A percentile compares a stretch with the other conserved stretches of the same genome.
phyloP scores from a whole-genome alignment of 1,284 basidiomycete species.

The Ceratobasidium sp. region DNA sequence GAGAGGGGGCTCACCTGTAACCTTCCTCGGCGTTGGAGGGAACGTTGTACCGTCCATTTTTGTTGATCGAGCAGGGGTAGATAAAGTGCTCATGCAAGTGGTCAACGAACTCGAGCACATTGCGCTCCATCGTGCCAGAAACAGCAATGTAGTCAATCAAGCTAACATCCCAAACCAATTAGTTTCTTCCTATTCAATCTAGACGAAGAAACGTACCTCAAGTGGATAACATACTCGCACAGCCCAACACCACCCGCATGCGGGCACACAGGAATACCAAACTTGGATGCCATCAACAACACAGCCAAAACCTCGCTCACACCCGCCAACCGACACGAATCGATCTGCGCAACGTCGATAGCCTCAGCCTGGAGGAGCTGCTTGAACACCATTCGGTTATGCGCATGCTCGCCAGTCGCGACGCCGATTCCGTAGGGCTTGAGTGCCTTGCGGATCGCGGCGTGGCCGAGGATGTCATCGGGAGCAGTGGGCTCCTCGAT shows the following conservation, averaged over 20 bases:
- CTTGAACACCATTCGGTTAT: constrained; percentile 98
- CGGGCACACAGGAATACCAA: constrained; percentile 88
- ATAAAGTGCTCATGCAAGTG: constrained; percentile 95
- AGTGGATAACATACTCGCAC: constrained; percentile 67
- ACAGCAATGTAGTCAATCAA: constrained; percentile 93
- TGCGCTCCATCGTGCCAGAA: constrained; percentile 91
- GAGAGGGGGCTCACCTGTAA: constrained; percentile 65
- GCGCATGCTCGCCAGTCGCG: constrained; percentile 95
- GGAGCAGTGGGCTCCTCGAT: constrained; percentile 96
- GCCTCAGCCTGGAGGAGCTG: constrained; percentile 93
- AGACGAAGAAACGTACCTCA: constrained; percentile 34
- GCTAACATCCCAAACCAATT: constrained; percentile 52
- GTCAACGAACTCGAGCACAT: constrained; percentile 86
- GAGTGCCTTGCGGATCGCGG: constrained; percentile 76
- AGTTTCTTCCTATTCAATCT: neutral
- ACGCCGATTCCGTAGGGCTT: constrained; percentile 88
- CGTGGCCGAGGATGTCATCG: constrained; percentile 87
- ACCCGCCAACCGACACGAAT: constrained; percentile 91
- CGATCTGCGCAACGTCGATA: constrained; percentile 96
- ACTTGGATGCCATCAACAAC: constrained; percentile 95
- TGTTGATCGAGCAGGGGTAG: constrained; percentile 89
- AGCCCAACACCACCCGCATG: constrained; percentile 96
- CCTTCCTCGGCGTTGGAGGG: constrained; percentile 73
- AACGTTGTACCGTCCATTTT: constrained; percentile 85
- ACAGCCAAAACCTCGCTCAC: constrained; percentile 94